Percentiles rank a stretch among this genome's conserved stretches.
phyloP scores from a whole-genome alignment of 768 basidiomycete genomes.

The Mycena vitilis region DNA sequence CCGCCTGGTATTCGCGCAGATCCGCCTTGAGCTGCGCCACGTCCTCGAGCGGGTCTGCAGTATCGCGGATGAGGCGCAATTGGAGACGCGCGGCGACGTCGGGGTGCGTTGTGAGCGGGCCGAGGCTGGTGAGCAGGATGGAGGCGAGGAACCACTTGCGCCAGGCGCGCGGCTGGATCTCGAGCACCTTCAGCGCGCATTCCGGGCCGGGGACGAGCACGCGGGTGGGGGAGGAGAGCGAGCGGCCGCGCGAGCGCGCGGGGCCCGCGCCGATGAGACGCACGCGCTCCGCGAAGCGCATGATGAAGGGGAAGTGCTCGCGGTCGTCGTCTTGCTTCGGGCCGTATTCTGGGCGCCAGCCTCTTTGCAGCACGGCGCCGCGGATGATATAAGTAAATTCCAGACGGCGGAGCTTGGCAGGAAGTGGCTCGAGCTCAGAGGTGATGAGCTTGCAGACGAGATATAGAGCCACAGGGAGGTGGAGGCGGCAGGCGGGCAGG shows the following conservation, averaged over 20 bases:
- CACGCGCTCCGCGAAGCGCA: constrained; percentile 29
- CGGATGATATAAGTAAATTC: constrained; percentile 30
- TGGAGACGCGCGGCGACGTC: constrained; percentile 26
- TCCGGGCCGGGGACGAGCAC: constrained; percentile 4
- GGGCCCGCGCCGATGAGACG: constrained; percentile 23
- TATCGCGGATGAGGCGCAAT: constrained; percentile 23
- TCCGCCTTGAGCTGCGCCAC: constrained; percentile 7
- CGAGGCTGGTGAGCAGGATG: not conserved
- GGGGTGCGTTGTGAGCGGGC: constrained; percentile 24
- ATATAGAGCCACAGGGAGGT: constrained; percentile 24
- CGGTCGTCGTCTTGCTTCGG: constrained; percentile 12
- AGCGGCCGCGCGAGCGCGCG: not conserved
- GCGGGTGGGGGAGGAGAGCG: not conserved
- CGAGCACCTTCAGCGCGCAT: constrained; percentile 27
- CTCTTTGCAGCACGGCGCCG: not conserved
- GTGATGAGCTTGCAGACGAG: constrained; percentile 19
- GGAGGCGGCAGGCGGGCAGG: constrained; percentile 13
- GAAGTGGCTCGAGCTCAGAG: constrained; percentile 22
- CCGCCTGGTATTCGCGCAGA: constrained; percentile 5
- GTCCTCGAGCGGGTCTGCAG: constrained; percentile 4
- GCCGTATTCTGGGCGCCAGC: constrained; percentile 18
- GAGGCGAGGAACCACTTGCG: not conserved
- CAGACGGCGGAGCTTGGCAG: constrained; percentile 22
- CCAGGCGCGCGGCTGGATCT: constrained; percentile 23
- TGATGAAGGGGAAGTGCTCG: constrained; percentile 19